These are phyloP conservation scores for Conticribra guillardii DNA, from an alignment of 108 stramenopile species.

Conservation along the genomic window DNA sequence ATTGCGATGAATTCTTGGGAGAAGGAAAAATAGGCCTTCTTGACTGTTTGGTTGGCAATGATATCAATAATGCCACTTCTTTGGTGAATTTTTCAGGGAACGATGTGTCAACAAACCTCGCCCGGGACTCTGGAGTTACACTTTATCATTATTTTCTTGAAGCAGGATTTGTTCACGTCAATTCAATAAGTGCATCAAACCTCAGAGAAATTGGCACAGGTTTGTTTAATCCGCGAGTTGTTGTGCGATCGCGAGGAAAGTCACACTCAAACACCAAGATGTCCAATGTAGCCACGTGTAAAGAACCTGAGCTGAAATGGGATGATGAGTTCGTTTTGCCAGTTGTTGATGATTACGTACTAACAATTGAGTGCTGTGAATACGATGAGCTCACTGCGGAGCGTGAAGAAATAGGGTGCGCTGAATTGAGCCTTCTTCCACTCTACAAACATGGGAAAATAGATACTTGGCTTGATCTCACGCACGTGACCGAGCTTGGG, in stretches of 20 bases:
- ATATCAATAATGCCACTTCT: not conserved
- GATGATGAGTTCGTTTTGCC: conserved; percentile 41
- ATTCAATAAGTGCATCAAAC: conserved; percentile 41
- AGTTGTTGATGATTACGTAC: conserved; percentile 73
- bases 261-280: conserved; percentile 25
- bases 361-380: conserved; percentile 68
- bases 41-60: conserved; percentile 16
- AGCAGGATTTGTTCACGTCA: conserved; percentile 56
- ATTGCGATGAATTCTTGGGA: not conserved
- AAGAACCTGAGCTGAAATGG: conserved; percentile 32
- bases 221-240: conserved; percentile 59
- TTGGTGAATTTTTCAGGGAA: conserved; percentile 14
- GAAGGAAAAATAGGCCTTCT: conserved; percentile 15
- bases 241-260: conserved; percentile 50
- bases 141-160: conserved; percentile 57
- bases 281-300: conserved; percentile 35
- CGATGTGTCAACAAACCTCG: not conserved
- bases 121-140: conserved; percentile 12
- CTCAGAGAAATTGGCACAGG: conserved; percentile 33
- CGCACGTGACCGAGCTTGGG: conserved; percentile 39
- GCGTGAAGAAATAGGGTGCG: conserved; percentile 62
- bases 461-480: conserved; percentile 56
- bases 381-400: conserved; percentile 47
- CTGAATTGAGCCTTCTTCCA: conserved; percentile 60
- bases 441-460: conserved; percentile 64